Base-by-base conservation (phyloP, 2,329 filamentous ascomycete species). In the Colletotrichum plurivorum region DNA sequence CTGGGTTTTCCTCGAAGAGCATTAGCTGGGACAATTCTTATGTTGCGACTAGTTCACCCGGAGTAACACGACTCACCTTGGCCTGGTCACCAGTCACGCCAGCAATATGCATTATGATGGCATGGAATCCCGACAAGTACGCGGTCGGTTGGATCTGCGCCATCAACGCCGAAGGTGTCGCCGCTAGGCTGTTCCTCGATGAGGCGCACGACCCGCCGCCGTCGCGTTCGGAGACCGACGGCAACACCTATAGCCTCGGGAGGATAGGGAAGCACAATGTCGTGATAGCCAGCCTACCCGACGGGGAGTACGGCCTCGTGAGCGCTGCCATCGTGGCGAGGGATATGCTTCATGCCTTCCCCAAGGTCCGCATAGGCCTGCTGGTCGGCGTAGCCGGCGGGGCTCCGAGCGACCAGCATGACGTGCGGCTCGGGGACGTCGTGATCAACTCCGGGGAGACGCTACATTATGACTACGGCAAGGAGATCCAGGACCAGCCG, bases 311-410 rank as follows among this genome's bases (percentile, higher is more conserved):
- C 36, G 73, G 73, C n/a, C 61, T 56, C 2, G 48, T 8, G n/a
- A 57, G 60, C 4, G 64, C 63, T 0, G 59, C 64, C 4, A 31
- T 18, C 2, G 78, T 78, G 4, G 78, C 74, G 1, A 70, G 57
- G 7, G 63, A 76, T 31, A 77, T 81, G 73, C 49, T 78, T 1
- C 71, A 61, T 6, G 79, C 70, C 61, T 81, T 79, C 39, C 73
- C 74, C 0, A 75, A 76, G 12, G 52, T 82, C 4, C 70, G 74
- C 36, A 65, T 80, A 16, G 75, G 75, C 1, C 63, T 81, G 5
- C 74, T 81, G 68, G 78, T 81, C 3, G 79, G 79, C 9, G 76
- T 80, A 4, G 79, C 75, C 0, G 80, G 80, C 12, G 81, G 80
- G 1, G 79, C 74, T 0, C 80, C 81, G 68, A 83, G 70, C 55